Percentiles rank a stretch among this genome's conserved stretches.
These are phyloP conservation scores for Claviceps fusiformis DNA, from an alignment of 2,329 filamentous ascomycete genomes.

Conservation along the genomic window DNA sequence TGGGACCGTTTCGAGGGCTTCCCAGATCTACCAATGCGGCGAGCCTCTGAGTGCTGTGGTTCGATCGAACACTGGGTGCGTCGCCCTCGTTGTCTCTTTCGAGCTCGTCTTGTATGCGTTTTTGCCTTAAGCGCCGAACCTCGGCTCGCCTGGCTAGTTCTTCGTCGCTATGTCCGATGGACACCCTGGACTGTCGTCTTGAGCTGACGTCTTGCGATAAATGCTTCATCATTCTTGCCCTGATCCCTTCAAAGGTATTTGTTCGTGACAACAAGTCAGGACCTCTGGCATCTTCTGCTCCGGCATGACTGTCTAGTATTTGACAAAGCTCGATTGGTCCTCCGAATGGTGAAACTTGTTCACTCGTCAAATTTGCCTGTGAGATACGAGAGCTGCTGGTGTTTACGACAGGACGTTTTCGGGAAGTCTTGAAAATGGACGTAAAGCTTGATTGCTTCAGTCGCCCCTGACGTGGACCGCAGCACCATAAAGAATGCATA, in stretches of 20 bases:
- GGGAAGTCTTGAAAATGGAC: slow-evolving; percentile 7
- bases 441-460: slow-evolving; percentile 5
- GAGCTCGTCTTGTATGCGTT: slow-evolving; percentile 45
- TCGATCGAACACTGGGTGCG: slow-evolving; percentile 16
- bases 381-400: slow-evolving; percentile 1
- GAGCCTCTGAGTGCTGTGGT: slow-evolving; percentile 12
- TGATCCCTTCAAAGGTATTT: slow-evolving; percentile 31
- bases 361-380: slow-evolving; percentile 1
- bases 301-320: slow-evolving; percentile 24
- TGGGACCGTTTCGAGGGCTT: slow-evolving; percentile 26
- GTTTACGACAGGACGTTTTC: slow-evolving; percentile 2
- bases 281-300: slow-evolving; percentile 22
- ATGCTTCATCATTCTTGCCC: slow-evolving; percentile 29
- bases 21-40: slow-evolving; percentile 16
- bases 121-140: slow-evolving; percentile 39
- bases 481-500: slow-evolving; percentile 15
- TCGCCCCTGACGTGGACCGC: slow-evolving; percentile 7
- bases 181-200: slow-evolving; percentile 26
- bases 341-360: slow-evolving; percentile 7
- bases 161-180: slow-evolving; percentile 34
- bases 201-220: slow-evolving; percentile 30
- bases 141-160: slow-evolving; percentile 42
- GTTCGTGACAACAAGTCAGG: slow-evolving; percentile 18
- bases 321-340: slow-evolving; percentile 17
- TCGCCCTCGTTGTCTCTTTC: slow-evolving; percentile 30